Evolutionary conservation across 768 basidiomycete species (phyloP).

Genomic region (Naganishia vishniacii): DNA sequence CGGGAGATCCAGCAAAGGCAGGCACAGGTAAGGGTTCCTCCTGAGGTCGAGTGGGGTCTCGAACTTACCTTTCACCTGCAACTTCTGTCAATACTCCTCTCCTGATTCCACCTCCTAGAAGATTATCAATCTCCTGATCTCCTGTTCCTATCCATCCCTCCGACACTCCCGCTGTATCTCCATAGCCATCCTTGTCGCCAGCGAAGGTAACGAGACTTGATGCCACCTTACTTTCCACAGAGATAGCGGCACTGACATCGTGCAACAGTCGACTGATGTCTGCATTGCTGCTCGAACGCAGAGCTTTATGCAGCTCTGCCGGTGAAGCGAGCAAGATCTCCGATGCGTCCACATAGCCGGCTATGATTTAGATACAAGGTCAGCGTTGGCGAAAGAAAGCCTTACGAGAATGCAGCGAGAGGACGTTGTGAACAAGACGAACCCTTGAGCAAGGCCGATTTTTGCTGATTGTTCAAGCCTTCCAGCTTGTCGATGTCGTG

Average conservation of each 20-base stretch:
- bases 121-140: conserved; percentile 61
- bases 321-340: conserved; percentile 35
- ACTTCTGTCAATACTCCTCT: conserved; percentile 82
- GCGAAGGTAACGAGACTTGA: conserved; percentile 37
- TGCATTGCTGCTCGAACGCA: conserved; percentile 48
- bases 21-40: no score
- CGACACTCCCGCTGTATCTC: neutral
- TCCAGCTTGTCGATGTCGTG: conserved; percentile 21
- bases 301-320: conserved; percentile 33
- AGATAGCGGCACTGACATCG: conserved; percentile 53
- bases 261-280: conserved; percentile 66
- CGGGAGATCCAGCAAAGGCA: no score
- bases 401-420: neutral
- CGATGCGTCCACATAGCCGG: conserved; percentile 31
- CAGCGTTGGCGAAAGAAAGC: neutral
- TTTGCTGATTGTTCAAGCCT: conserved; percentile 27
- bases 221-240: conserved; percentile 51
- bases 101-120: conserved; percentile 71
- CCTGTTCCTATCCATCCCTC: conserved; percentile 62
- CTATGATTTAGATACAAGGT: conserved; percentile 12
- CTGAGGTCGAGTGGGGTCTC: no score
- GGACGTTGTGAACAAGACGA: neutral
- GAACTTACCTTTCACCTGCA: conserved; percentile 77
- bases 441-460: conserved; percentile 22
- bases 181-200: conserved; percentile 45